phyloP scores from a whole-genome alignment of 257 asterid species.

The Penstemon eatonii region DNA sequence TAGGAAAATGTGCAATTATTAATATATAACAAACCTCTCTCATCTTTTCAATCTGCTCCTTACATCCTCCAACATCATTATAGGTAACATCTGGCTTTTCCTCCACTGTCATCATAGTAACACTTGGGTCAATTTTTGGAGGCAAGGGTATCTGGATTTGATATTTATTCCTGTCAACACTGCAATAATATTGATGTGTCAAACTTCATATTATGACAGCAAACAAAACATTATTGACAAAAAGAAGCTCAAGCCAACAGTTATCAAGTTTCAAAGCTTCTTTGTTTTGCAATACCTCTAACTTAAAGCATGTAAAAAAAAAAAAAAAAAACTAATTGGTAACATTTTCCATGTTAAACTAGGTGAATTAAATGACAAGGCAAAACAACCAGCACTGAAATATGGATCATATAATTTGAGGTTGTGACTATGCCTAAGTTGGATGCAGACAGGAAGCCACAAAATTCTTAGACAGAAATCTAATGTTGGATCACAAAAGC shows the following conservation, averaged over 20 bases:
- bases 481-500: no score
- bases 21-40: conserved; percentile 63
- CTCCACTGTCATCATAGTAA: conserved; percentile 99
- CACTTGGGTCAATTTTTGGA: conserved; percentile 98
- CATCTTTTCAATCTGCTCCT: conserved; percentile 99
- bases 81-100: conserved; percentile 99
- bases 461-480: no score
- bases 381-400: no score
- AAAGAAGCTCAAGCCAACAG: conserved; percentile 18
- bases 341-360: neutral
- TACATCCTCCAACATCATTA: conserved; percentile 97
- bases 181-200: conserved; percentile 35
- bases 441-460: no score
- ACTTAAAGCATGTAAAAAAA: neutral
- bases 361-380: no score
- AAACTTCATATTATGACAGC: conserved; percentile 23
- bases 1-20: neutral
- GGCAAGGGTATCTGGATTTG: conserved; percentile 99
- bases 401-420: no score
- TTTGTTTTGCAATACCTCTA: neutral
- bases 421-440: no score
- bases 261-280: conserved; percentile 8
- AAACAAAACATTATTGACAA: neutral
- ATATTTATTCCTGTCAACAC: conserved; percentile 92
- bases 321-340: neutral